A percentile compares a stretch with the other conserved stretches of the same genome.
phyloP scores from a whole-genome alignment of 2,329 filamentous ascomycete species.

The Epichloe festucae region DNA sequence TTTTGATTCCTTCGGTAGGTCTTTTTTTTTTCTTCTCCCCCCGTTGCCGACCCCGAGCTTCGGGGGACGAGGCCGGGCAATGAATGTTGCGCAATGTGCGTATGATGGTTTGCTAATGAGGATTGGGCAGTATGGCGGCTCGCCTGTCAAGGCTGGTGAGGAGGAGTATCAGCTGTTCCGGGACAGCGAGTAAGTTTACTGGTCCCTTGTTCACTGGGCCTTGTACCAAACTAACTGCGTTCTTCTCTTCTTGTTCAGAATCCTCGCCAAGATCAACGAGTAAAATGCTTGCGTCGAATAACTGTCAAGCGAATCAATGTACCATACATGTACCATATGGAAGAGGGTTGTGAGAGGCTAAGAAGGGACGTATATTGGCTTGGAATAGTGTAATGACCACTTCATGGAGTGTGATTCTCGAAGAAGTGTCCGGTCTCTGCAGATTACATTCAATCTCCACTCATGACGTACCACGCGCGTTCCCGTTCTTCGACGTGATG shows the following conservation, averaged over 20 bases:
- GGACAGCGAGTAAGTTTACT: slow-evolving; percentile 78
- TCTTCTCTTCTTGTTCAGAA: slow-evolving; percentile 36
- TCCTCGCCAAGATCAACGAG: slow-evolving; percentile 98
- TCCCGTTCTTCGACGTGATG: not conserved
- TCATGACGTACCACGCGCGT: slow-evolving; percentile 4
- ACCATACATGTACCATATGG: slow-evolving; percentile 24
- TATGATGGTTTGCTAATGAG: not conserved
- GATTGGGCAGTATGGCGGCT: slow-evolving; percentile 65
- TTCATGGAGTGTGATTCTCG: slow-evolving; percentile 3
- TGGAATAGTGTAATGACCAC: not conserved
- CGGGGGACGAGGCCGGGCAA: too few species aligned
- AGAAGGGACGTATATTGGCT: not conserved
- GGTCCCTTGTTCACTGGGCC: not conserved
- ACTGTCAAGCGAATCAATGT: slow-evolving; percentile 12
- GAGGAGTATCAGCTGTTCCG: slow-evolving; percentile 94
- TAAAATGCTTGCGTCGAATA: slow-evolving; percentile 28
- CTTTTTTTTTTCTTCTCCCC: not conserved
- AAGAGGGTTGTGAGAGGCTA: slow-evolving; percentile 2
- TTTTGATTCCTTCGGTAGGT: slow-evolving; percentile 86
- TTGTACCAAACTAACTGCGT: not conserved
- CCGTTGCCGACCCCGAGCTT: too few species aligned
- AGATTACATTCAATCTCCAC: slow-evolving; percentile 17
- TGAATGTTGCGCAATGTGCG: too few species aligned
- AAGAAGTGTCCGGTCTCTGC: slow-evolving; percentile 12
- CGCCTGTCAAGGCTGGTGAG: slow-evolving; percentile 91